Evolutionary conservation across 176 grass and related monocot species (phyloP).

Genomic region (Triticum turgidum): DNA sequence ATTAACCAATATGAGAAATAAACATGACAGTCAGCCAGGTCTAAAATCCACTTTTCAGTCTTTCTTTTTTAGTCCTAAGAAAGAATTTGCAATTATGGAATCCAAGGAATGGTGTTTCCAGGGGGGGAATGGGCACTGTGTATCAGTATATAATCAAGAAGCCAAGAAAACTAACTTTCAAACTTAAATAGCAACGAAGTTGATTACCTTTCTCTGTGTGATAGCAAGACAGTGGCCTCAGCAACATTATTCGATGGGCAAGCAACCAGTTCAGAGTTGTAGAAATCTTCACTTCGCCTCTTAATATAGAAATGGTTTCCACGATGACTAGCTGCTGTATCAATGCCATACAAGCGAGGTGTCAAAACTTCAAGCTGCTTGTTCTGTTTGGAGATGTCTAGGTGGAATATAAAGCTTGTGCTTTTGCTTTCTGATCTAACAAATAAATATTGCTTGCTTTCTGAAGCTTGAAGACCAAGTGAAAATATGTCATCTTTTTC

Average conservation of each 20-base stretch:
- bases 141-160: constrained; percentile 4
- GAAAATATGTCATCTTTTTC: constrained; percentile 86
- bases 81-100: neutral
- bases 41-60: neutral
- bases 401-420: constrained; percentile 68
- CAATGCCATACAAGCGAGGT: constrained; percentile 66
- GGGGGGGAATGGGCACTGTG: neutral
- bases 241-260: constrained; percentile 77
- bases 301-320: constrained; percentile 87
- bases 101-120: neutral
- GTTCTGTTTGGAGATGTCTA: constrained; percentile 58
- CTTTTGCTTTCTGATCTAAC: constrained; percentile 89
- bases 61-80: neutral
- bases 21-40: neutral
- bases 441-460: constrained; percentile 94
- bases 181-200: neutral
- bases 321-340: constrained; percentile 74
- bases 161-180: constrained; percentile 2
- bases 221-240: constrained; percentile 66
- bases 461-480: constrained; percentile 65
- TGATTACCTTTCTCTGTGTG: constrained; percentile 87
- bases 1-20: constrained; percentile 5
- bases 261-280: constrained; percentile 83
- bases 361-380: constrained; percentile 72
- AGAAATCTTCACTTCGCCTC: constrained; percentile 76